phyloP scores from a whole-genome alignment of 805 yeast genomes.

The Yarrowia sp. region DNA sequence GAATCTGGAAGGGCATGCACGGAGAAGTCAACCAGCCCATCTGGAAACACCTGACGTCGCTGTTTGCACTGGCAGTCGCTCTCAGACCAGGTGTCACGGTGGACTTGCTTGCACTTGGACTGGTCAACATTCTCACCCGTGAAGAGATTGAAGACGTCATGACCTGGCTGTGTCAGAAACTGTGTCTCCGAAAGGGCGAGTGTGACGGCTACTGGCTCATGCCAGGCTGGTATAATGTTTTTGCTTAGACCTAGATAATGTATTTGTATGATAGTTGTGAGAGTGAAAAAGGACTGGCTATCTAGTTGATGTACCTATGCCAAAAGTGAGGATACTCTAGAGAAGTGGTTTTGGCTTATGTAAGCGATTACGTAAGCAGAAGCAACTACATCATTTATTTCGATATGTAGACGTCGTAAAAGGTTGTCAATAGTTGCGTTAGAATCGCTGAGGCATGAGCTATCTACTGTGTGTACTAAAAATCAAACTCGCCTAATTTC shows the following conservation, averaged over 20 bases:
- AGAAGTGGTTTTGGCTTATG: too few species aligned
- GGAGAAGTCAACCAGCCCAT: conserved; percentile 65
- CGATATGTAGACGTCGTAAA: too few species aligned
- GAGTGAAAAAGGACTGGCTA: too few species aligned
- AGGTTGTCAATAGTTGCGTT: too few species aligned
- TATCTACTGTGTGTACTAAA: too few species aligned
- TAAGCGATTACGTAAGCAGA: too few species aligned
- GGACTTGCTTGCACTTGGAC: conserved; percentile 44
- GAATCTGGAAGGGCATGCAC: conserved; percentile 67
- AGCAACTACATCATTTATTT: too few species aligned
- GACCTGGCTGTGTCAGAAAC: conserved; percentile 45
- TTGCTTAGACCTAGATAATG: conserved; percentile 10
- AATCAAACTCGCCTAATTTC: too few species aligned
- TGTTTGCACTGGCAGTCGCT: conserved; percentile 56
- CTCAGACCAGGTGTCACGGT: conserved; percentile 63
- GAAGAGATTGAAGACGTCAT: conserved; percentile 46
- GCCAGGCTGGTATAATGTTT: conserved; percentile 45
- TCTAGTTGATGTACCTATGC: too few species aligned
- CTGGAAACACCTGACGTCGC: conserved; percentile 65
- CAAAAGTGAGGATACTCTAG: too few species aligned
- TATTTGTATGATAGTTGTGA: neutral
- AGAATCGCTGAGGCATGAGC: too few species aligned
- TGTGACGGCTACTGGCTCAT: conserved; percentile 44
- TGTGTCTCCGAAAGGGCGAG: conserved; percentile 37
- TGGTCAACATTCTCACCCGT: conserved; percentile 43